phyloP scores from a whole-genome alignment of 2,329 filamentous ascomycete species.

The Aspergillus calidoustus region DNA sequence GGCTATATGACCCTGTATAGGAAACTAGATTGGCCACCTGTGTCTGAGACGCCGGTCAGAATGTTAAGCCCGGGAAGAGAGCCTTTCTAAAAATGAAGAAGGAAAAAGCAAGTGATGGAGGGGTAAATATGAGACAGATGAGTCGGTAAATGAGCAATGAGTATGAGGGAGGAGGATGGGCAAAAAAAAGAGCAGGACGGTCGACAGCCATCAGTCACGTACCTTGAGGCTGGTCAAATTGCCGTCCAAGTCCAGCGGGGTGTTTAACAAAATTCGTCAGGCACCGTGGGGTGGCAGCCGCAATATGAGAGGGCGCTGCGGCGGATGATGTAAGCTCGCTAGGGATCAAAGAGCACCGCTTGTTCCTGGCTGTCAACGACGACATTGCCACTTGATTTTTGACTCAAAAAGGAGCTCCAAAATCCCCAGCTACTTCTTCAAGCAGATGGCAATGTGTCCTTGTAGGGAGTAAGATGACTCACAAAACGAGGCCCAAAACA shows the following conservation, averaged over 20 bases:
- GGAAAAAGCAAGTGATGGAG: background rate
- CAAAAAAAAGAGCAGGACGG: background rate
- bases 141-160: background rate
- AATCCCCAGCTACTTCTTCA: background rate
- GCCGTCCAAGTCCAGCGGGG: slow-evolving; percentile 35
- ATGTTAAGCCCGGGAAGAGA: background rate
- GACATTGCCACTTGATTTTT: background rate
- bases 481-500: background rate
- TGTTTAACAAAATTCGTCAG: slow-evolving; percentile 41
- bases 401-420: background rate
- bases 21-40: slow-evolving; percentile 26
- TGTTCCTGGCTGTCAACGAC: background rate
- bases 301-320: slow-evolving; percentile 26
- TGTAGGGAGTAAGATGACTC: background rate
- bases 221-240: slow-evolving; percentile 30
- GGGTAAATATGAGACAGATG: background rate
- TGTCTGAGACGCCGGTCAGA: slow-evolving; percentile 16
- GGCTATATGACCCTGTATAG: slow-evolving; percentile 28
- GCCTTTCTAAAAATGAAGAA: background rate
- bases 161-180: background rate
- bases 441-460: background rate
- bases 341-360: slow-evolving; percentile 5
- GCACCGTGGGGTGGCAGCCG: slow-evolving; percentile 39
- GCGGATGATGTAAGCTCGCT: slow-evolving; percentile 38
- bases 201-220: slow-evolving; percentile 17